These are phyloP conservation scores for Kodamaea laetipori DNA, from an alignment of 805 yeast genomes.

Conservation along the genomic window DNA sequence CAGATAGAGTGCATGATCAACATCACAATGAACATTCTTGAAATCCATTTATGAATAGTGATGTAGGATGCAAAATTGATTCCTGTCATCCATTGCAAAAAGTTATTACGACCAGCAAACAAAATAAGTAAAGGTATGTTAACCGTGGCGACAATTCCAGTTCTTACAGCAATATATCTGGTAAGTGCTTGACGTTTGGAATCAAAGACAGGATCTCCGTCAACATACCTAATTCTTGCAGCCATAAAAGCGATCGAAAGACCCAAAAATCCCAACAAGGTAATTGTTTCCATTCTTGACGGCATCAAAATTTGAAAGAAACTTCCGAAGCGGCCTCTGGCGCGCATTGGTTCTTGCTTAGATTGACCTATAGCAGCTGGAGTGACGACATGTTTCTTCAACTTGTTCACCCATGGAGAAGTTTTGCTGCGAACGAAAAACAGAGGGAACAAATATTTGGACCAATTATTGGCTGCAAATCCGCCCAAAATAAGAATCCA, in stretches of 20 bases:
- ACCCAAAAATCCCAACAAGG: conserved; percentile 13
- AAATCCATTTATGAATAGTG: conserved; percentile 27
- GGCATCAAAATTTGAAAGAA: conserved; percentile 18
- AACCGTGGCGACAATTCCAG: conserved; percentile 51
- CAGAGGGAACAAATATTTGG: conserved; percentile 25
- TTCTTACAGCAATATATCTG: conserved; percentile 50
- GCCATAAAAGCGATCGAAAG: conserved; percentile 27
- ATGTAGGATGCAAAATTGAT: conserved; percentile 19
- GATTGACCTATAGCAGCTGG: conserved; percentile 26
- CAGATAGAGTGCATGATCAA: conserved; percentile 23
- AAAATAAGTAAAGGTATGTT: conserved; percentile 60
- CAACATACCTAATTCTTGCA: conserved; percentile 31
- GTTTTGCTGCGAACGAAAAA: conserved; percentile 10
- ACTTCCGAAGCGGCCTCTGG: conserved; percentile 20
- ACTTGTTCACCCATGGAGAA: not conserved
- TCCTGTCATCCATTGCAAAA: conserved; percentile 18
- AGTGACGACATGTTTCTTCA: conserved; percentile 19
- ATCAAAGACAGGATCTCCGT: conserved; percentile 20
- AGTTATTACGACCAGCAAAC: conserved; percentile 55
- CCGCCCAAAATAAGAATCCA: conserved; percentile 43
- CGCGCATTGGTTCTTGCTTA: conserved; percentile 18
- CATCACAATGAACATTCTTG: conserved; percentile 21
- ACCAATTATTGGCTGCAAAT: conserved; percentile 29
- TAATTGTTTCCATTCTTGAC: conserved; percentile 16
- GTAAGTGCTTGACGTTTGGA: conserved; percentile 13